A percentile compares a stretch with the other conserved stretches of the same genome.
phyloP scores from a whole-genome alignment of 768 basidiomycete genomes.

The Macrolepiota dolichaula region DNA sequence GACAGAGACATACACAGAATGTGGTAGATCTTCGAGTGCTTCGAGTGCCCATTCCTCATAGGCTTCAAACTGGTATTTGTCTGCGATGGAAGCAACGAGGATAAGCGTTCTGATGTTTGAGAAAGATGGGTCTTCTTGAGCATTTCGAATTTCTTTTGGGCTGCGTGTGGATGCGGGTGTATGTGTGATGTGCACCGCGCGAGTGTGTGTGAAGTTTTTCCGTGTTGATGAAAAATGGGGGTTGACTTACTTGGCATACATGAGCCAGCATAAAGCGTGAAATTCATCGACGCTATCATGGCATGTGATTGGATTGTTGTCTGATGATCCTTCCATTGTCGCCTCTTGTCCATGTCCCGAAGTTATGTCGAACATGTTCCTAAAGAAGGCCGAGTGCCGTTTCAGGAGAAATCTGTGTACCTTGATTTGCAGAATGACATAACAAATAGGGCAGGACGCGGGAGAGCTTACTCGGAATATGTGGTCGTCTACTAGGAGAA shows the following conservation, averaged over 20 bases:
- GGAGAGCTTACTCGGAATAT: background rate
- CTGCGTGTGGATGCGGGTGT: background rate
- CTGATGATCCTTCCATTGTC: background rate
- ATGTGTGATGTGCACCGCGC: no score
- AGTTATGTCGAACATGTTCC: background rate
- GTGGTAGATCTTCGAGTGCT: background rate
- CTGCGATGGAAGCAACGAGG: background rate
- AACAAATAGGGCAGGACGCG: background rate
- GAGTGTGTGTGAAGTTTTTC: no score
- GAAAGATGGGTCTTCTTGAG: background rate
- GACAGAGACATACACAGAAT: background rate
- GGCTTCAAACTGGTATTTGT: background rate
- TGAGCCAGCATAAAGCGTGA: background rate
- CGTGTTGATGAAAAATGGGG: no score
- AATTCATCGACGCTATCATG: background rate
- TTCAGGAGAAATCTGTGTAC: background rate
- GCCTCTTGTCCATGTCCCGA: background rate
- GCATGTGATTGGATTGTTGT: background rate
- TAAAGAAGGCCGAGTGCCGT: background rate
- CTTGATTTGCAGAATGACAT: background rate
- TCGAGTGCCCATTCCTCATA: background rate
- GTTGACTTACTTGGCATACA: background rate
- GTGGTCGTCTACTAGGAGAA: background rate
- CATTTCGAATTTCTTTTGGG: background rate
- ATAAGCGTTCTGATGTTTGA: background rate